Conservation (phyloP, 208 protist species). For the Trypanosoma scelopori region DNA sequence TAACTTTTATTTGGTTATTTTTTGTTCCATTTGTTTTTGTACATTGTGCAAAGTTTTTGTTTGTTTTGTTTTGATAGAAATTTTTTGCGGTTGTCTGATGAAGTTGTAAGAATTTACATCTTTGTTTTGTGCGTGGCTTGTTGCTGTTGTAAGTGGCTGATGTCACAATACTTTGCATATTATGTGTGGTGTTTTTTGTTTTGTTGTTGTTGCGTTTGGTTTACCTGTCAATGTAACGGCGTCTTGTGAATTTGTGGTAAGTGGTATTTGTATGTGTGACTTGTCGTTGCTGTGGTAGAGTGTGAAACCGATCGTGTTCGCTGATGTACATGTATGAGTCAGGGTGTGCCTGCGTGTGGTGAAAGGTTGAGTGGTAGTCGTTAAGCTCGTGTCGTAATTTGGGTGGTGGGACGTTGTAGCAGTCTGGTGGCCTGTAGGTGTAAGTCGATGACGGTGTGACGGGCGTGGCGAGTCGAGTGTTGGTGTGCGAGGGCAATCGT, state of each 20-base stretch:
- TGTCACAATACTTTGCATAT: no score
- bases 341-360: not conserved
- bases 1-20: not conserved
- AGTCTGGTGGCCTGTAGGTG: not conserved
- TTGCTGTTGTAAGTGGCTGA: no score
- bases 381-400: slow-evolving; percentile 23
- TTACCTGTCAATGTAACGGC: no score
- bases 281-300: not conserved
- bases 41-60: no score
- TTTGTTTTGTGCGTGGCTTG: no score
- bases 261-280: not conserved
- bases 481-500: no score
- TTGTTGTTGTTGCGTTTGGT: no score
- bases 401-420: slow-evolving; percentile 14
- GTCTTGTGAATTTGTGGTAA: not conserved
- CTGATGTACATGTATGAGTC: not conserved
- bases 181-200: no score
- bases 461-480: no score
- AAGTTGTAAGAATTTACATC: no score
- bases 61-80: not conserved
- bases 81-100: no score
- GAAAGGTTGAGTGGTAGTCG: slow-evolving; percentile 24
- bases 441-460: not conserved
- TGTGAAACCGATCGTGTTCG: slow-evolving; percentile 12
- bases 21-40: not conserved